A percentile compares a stretch with the other conserved stretches of the same genome.
Evolutionary conservation across 2,329 filamentous ascomycete genomes (phyloP).

Genomic region (Mycocentrospora acerina): DNA sequence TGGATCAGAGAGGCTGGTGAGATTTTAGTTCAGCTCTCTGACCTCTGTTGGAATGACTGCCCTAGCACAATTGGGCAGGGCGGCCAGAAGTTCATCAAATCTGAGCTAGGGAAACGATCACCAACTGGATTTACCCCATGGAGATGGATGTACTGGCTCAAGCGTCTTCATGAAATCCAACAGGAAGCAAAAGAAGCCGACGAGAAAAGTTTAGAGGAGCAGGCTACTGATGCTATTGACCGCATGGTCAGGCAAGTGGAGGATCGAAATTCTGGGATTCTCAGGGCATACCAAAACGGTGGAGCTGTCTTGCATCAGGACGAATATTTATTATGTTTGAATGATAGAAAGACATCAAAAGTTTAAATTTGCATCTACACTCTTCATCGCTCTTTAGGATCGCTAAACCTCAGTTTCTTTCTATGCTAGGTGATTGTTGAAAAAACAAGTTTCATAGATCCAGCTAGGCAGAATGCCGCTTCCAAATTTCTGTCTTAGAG

Average conservation of each 20-base stretch:
- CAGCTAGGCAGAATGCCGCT: no score
- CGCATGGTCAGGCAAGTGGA: not conserved
- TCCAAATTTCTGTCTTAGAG: no score
- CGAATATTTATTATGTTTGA: not conserved
- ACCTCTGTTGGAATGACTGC: conserved; percentile 6
- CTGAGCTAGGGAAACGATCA: conserved; percentile 8
- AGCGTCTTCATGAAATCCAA: conserved; percentile 9
- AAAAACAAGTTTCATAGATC: no score
- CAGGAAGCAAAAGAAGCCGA: conserved; percentile 4
- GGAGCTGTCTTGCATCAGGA: not conserved
- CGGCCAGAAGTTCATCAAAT: conserved; percentile 5
- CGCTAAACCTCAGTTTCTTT: no score
- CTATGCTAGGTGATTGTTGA: no score
- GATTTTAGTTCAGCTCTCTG: conserved; percentile 5
- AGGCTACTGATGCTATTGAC: not conserved
- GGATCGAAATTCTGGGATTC: not conserved
- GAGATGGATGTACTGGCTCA: conserved; percentile 12
- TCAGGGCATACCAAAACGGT: not conserved
- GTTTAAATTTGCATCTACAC: no score
- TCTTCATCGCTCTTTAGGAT: no score
- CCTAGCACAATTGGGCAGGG: conserved; percentile 6
- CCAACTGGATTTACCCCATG: conserved; percentile 11
- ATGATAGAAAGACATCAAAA: no score
- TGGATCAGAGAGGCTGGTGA: conserved; percentile 8
- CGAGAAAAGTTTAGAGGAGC: not conserved